A percentile compares a stretch with the other conserved stretches of the same genome.
phyloP scores from a whole-genome alignment of 129 eudicot species.

The Flaveria ramosissima region DNA sequence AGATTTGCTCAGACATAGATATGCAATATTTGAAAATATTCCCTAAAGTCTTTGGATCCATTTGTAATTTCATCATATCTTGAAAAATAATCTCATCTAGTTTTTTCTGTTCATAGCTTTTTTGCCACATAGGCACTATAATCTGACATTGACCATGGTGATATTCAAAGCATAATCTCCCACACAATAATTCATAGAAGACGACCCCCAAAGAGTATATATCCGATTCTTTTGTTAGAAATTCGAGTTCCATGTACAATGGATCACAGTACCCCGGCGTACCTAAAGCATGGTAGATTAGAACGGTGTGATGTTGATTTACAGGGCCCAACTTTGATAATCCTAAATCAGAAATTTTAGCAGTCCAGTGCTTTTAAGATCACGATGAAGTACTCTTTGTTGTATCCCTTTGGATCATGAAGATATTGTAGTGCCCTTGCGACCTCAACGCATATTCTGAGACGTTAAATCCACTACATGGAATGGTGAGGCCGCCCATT shows the following conservation, averaged over 20 bases:
- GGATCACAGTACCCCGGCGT: conserved; percentile 6
- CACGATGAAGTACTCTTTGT: conserved; percentile 11
- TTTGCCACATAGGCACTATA: neutral
- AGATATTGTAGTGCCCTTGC: neutral
- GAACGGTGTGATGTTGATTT: neutral
- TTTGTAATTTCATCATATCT: neutral
- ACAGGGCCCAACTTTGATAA: neutral
- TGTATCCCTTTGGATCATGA: neutral
- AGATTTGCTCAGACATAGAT: neutral
- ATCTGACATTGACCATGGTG: neutral
- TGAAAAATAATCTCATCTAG: neutral
- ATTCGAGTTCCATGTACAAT: neutral
- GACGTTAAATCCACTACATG: conserved; percentile 1
- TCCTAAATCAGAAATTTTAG: conserved; percentile 3
- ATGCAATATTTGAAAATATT: neutral
- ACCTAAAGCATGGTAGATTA: neutral
- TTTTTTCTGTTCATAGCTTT: neutral
- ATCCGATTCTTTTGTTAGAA: neutral
- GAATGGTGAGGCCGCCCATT: neutral
- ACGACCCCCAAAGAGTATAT: neutral
- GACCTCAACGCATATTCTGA: neutral
- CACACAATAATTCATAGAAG: neutral
- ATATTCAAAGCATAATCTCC: neutral
- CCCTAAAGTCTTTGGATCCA: neutral
- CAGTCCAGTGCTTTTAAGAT: neutral